Percentiles rank a stretch among this genome's conserved stretches.
phyloP scores from a whole-genome alignment of 1,284 basidiomycete species.

The Moesziomyces parantarcticus region DNA sequence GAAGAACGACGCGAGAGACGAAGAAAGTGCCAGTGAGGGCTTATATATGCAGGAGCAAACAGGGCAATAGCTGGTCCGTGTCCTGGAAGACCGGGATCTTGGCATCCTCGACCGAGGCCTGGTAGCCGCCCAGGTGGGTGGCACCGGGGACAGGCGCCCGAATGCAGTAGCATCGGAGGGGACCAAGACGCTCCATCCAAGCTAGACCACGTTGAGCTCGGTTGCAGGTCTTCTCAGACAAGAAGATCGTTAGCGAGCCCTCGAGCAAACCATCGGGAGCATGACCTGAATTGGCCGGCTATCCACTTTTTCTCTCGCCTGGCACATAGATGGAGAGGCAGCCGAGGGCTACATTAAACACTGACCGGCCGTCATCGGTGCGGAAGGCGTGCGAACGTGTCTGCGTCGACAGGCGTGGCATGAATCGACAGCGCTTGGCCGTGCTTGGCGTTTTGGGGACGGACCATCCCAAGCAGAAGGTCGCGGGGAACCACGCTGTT shows the following conservation, averaged over 20 bases:
- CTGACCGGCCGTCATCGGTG: not conserved
- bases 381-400: not conserved
- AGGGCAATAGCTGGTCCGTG: not conserved
- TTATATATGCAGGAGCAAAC: constrained; percentile 1
- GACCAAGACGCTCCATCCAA: not conserved
- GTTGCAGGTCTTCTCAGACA: not conserved
- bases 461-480: too few species aligned
- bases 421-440: not conserved
- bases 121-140: too few species aligned
- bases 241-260: not conserved
- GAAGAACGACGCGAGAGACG: not conserved
- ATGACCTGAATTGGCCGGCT: not conserved
- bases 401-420: not conserved
- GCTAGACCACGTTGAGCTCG: not conserved
- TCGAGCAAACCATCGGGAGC: not conserved
- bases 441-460: not conserved
- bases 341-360: not conserved
- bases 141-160: too few species aligned
- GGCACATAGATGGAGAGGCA: not conserved
- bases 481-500: too few species aligned
- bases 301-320: not conserved
- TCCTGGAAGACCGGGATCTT: not conserved
- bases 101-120: not conserved
- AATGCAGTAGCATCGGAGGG: too few species aligned
- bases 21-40: not conserved